Percentiles rank a stretch among this genome's conserved stretches.
These are phyloP conservation scores for Torrubiellomyces zombiae DNA, from an alignment of 2,329 filamentous ascomycete genomes.

Conservation along the genomic window DNA sequence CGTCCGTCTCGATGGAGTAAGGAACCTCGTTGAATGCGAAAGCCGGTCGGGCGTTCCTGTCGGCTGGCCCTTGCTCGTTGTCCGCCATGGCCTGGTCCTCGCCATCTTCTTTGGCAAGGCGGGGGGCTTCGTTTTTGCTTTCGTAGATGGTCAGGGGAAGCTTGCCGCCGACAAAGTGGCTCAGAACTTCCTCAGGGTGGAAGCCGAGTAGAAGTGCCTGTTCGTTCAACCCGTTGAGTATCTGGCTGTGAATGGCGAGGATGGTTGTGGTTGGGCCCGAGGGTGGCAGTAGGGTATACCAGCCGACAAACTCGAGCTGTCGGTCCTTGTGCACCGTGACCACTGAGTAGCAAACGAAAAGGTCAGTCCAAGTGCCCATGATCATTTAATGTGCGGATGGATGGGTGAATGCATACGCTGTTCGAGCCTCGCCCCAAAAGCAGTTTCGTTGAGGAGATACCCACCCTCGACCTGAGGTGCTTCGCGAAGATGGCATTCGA, in stretches of 20 bases:
- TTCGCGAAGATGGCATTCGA: slow-evolving; percentile 52
- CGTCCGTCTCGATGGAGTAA: slow-evolving; percentile 81
- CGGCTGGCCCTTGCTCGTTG: too few relatives aligned
- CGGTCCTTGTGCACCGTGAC: slow-evolving; percentile 76
- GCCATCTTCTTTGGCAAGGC: slow-evolving; percentile 24
- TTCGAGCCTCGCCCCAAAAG: slow-evolving; percentile 64
- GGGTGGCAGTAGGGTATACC: slow-evolving; percentile 66
- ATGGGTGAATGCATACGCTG: slow-evolving; percentile 49
- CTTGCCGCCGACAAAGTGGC: slow-evolving; percentile 51
- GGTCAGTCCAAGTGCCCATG: background rate
- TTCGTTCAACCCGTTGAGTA: slow-evolving; percentile 63
- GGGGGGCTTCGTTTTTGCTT: slow-evolving; percentile 58
- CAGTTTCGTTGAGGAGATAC: slow-evolving; percentile 46
- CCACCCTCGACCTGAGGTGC: slow-evolving; percentile 32
- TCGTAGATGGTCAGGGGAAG: slow-evolving; percentile 88
- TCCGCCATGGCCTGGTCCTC: slow-evolving; percentile 63
- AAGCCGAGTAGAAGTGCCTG: slow-evolving; percentile 79
- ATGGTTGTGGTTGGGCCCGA: slow-evolving; percentile 53
- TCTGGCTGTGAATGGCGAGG: slow-evolving; percentile 61
- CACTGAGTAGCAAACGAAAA: too few relatives aligned
- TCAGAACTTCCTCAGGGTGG: slow-evolving; percentile 46
- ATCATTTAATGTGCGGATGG: background rate
- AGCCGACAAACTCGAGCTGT: slow-evolving; percentile 73
- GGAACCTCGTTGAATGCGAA: slow-evolving; percentile 70
- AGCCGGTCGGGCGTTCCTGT: slow-evolving; percentile 32